Conservation (phyloP, 208 protist genomes). For the Zelonia costaricensis region DNA sequence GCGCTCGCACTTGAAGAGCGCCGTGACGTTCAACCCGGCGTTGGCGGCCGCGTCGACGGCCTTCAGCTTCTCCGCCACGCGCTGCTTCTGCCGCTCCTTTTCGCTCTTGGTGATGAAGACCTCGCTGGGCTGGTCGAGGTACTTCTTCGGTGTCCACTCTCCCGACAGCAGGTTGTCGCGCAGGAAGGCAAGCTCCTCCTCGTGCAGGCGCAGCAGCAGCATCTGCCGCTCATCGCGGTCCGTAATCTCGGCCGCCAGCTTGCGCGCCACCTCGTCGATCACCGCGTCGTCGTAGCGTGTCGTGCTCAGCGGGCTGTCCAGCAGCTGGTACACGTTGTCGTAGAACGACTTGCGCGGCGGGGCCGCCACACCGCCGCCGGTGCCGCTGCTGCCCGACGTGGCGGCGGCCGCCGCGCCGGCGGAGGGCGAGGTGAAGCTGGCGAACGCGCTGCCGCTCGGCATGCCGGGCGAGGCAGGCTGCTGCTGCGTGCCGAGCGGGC, state of each 20-base stretch:
- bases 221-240: constrained; percentile 83
- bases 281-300: constrained; percentile 28
- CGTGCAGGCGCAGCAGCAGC: constrained; percentile 87
- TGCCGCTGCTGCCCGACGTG: constrained; percentile 7
- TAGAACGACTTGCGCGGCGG: constrained; percentile 33
- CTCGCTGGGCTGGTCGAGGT: constrained; percentile 92
- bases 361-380: not conserved
- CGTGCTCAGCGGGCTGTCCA: constrained; percentile 57
- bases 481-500: constrained; percentile 16
- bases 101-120: constrained; percentile 95
- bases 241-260: constrained; percentile 48
- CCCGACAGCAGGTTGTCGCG: constrained; percentile 93
- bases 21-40: constrained; percentile 49
- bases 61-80: constrained; percentile 84
- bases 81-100: constrained; percentile 75
- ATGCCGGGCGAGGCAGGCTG: not conserved
- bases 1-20: constrained; percentile 75
- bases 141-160: constrained; percentile 79
- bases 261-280: constrained; percentile 49
- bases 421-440: constrained; percentile 9
- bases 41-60: constrained; percentile 77
- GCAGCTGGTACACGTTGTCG: constrained; percentile 43
- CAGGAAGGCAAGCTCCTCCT: constrained; percentile 58
- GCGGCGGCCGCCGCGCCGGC: constrained; percentile 1
- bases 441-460: constrained; percentile 18